Evolutionary conservation across 2,329 filamentous ascomycete species (phyloP), one percentile per base, ranked within the genome.

Genomic region (Monosporascus cannonballus): DNA sequence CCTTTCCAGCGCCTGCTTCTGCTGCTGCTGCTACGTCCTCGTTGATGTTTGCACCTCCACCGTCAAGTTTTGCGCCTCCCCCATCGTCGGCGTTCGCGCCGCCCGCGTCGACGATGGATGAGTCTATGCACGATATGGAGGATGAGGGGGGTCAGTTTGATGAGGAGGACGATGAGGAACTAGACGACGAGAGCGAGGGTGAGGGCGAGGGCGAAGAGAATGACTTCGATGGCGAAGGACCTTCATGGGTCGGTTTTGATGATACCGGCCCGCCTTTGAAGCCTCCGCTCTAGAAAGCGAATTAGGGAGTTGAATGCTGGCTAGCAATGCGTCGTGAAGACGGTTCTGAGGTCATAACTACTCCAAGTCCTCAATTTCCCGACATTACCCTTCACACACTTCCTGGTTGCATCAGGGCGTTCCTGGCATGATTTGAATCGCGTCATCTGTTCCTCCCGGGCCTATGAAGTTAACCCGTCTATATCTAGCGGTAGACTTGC

Each of bases 241-340:
- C 51, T 8, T 50, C 56, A 18, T 61, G 57, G 59, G 51, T 47
- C n/a, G 54, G 54, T n/a, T 54, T 56, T 17, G 48, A 55, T 22
- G 54, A 58, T 24, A 42, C 24, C 27, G 53, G 38, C 34, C 52
- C 51, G n/a, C 46, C 47, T 17, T 38, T 59, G 9, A 64, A 61
- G 30, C 53, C 60, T 42, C 57, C 56, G 8, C 56, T 50, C 6
- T 59, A 51, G 49, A 14, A 18, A 3, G 5, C 9, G 11, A 34
- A 34, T 14, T 14, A 34, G 11, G 11, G 11, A 34, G 11, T 30
- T 34, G 9, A 34, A 34, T 14, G 4, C 30, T 34, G 30, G 30
- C 30, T 4, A 34, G 30, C 1, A 14, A 14, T 14, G 30, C 30
- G 11, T 14, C 30, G 30, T 5, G 30, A 14, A 34, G 30, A 34